These are phyloP conservation scores for Perkinsus olseni DNA, from an alignment of 169 alveolate genomes.

Conservation along the genomic window DNA sequence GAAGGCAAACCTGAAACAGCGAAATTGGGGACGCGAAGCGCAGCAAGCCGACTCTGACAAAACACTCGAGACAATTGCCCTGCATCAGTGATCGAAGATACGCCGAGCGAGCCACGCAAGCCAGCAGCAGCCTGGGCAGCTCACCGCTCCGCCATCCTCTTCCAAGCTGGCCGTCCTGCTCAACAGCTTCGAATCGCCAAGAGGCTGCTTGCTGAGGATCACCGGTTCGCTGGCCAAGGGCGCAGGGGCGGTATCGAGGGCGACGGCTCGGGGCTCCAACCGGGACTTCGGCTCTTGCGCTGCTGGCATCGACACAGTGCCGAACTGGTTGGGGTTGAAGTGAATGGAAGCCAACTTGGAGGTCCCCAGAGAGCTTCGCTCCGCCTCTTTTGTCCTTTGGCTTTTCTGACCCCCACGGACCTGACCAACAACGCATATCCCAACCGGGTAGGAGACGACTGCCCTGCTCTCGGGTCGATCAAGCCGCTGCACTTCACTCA, in stretches of 20 bases:
- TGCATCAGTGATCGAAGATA: too few relatives aligned
- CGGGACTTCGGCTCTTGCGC: background rate
- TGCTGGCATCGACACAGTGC: background rate
- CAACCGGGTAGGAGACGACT: background rate
- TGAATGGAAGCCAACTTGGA: background rate
- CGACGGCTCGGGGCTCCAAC: background rate
- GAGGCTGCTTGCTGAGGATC: background rate
- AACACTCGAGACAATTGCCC: background rate
- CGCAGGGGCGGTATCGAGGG: background rate
- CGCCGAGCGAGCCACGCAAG: too few relatives aligned
- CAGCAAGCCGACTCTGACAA: background rate
- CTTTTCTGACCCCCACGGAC: background rate
- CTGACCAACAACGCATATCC: background rate
- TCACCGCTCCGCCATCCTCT: too few relatives aligned
- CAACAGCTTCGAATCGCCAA: background rate
- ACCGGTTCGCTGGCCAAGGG: background rate
- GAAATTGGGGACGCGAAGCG: background rate
- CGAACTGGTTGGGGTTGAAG: background rate
- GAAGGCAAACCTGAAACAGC: background rate
- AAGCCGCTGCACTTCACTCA: background rate
- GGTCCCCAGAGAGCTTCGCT: background rate
- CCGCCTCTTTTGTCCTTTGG: background rate
- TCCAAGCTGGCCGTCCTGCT: too few relatives aligned
- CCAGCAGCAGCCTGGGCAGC: too few relatives aligned
- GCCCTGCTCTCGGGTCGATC: background rate